Evolutionary conservation across 441 rosid species (phyloP).

Genomic region (Populus hybrid): DNA sequence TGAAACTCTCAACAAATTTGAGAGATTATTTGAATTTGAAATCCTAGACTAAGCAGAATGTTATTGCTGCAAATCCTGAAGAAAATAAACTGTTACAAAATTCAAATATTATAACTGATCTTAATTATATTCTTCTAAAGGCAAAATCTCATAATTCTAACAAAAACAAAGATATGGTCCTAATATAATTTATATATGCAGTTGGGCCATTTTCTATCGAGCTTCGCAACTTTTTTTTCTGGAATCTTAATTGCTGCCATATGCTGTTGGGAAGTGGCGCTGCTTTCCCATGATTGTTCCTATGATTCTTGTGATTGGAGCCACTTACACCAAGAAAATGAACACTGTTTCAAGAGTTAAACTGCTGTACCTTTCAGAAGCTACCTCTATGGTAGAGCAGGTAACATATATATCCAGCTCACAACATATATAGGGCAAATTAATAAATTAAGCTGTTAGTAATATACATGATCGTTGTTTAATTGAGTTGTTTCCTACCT

Average conservation of each 20-base stretch:
- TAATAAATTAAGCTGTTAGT: background rate
- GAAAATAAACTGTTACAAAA: too few relatives aligned
- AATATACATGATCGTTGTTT: background rate
- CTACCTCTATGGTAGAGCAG: conserved; percentile 55
- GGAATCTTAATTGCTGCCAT: conserved; percentile 52
- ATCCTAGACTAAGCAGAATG: too few relatives aligned
- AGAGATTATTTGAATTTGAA: too few relatives aligned
- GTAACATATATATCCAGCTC: conserved; percentile 16
- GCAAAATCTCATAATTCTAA: too few relatives aligned
- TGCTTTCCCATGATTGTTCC: conserved; percentile 52
- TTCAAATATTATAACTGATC: too few relatives aligned
- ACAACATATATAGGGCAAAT: background rate
- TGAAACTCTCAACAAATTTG: too few relatives aligned
- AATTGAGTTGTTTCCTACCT: background rate
- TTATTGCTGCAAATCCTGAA: too few relatives aligned
- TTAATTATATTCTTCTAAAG: too few relatives aligned
- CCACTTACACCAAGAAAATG: conserved; percentile 59
- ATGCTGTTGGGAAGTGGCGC: conserved; percentile 60
- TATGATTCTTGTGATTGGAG: conserved; percentile 51
- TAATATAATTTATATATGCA: conserved; percentile 15
- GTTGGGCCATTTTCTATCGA: conserved; percentile 55
- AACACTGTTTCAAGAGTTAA: conserved; percentile 42
- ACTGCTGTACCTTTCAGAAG: conserved; percentile 47
- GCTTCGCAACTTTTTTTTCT: conserved; percentile 49
- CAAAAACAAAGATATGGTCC: background rate